Percentiles rank a stretch among this genome's conserved stretches.
Conservation (phyloP, 768 basidiomycete genomes). For the Tylopilus sp. region DNA sequence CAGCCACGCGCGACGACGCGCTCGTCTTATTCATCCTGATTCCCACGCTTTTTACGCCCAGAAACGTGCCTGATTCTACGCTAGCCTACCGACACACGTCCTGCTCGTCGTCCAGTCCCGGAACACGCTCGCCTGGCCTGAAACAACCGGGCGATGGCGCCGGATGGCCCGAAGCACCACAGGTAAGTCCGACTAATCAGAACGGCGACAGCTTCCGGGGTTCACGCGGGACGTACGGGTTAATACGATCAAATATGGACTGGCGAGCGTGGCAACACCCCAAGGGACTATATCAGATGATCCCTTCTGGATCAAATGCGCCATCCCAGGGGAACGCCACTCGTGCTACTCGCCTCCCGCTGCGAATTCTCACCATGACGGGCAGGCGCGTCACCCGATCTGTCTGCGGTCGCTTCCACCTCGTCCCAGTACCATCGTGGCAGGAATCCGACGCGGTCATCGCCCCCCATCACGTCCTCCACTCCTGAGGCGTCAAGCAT, state of each 20-base stretch:
- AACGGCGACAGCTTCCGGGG: slow-evolving; percentile 15
- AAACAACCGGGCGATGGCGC: slow-evolving; percentile 9
- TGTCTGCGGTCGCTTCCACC: neutral
- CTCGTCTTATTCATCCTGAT: slow-evolving; percentile 36
- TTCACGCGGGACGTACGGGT: slow-evolving; percentile 27
- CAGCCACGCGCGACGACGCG: slow-evolving; percentile 36
- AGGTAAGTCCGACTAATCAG: slow-evolving; percentile 26
- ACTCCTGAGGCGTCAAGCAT: slow-evolving; percentile 47
- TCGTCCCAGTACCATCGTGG: slow-evolving; percentile 66
- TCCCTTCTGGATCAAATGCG: slow-evolving; percentile 20
- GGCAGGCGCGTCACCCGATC: slow-evolving; percentile 6
- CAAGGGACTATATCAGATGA: slow-evolving; percentile 20
- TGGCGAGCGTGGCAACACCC: slow-evolving; percentile 11
- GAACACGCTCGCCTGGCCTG: slow-evolving; percentile 9
- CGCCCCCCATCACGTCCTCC: slow-evolving; percentile 58
- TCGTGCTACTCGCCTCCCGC: neutral
- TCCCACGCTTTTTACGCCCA: slow-evolving; percentile 32
- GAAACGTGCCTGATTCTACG: slow-evolving; percentile 18
- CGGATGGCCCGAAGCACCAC: slow-evolving; percentile 19
- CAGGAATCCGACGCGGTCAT: slow-evolving; percentile 77
- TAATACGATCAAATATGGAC: slow-evolving; percentile 10
- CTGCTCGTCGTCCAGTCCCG: neutral
- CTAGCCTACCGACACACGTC: slow-evolving; percentile 11
- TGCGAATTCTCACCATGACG: slow-evolving; percentile 6
- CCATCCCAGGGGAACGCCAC: slow-evolving; percentile 19